Conservation (phyloP, 345 rosid species). For the Nephelium lappaceum region DNA sequence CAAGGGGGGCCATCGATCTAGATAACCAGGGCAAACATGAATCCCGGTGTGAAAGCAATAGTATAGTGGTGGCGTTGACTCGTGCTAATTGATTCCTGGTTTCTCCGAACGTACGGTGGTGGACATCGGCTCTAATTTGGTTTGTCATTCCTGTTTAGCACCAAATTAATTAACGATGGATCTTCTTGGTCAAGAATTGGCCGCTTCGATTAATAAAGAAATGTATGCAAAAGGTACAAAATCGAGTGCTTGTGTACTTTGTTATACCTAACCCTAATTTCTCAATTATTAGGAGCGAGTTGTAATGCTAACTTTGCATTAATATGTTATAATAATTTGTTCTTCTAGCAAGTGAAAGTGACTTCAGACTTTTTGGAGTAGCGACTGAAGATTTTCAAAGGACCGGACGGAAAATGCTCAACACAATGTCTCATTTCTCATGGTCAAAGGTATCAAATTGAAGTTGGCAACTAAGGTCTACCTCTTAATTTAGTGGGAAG, state of each 20-base stretch:
- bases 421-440: background rate
- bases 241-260: background rate
- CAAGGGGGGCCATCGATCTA: too few species aligned
- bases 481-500: too few species aligned
- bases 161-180: background rate
- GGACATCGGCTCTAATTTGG: too few species aligned
- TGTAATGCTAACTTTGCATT: background rate
- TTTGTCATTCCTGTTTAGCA: too few species aligned
- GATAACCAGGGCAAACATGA: too few species aligned
- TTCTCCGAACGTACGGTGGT: too few species aligned
- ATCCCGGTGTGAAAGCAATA: too few species aligned
- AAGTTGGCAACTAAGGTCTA: background rate
- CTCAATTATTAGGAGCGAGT: background rate
- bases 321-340: background rate
- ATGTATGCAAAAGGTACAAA: background rate
- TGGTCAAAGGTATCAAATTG: background rate
- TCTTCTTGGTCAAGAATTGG: background rate
- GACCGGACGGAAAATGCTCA: background rate
- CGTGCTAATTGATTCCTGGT: too few species aligned
- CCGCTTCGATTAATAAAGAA: background rate
- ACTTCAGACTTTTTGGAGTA: background rate
- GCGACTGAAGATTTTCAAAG: background rate
- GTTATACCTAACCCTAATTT: background rate
- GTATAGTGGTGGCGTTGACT: too few species aligned
- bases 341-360: background rate